A percentile compares a stretch with the other conserved stretches of the same genome.
These are phyloP conservation scores for Fraxinus cuspidata DNA, from an alignment of 257 asterid species.

Conservation along the genomic window DNA sequence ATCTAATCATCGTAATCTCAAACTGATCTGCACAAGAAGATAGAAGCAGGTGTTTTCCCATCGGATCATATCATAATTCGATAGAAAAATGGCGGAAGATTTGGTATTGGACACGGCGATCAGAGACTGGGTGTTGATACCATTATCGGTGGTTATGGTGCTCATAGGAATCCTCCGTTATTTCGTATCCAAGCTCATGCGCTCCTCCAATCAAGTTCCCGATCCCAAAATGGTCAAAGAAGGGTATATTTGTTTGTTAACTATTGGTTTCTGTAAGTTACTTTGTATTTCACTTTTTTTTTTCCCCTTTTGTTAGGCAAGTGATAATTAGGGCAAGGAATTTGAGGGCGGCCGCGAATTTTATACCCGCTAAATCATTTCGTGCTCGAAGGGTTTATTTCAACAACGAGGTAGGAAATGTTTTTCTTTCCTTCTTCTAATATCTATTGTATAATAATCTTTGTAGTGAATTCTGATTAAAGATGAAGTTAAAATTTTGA, in stretches of 20 bases:
- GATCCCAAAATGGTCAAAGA: slow-evolving; percentile 88
- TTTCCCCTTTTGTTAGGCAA: slow-evolving; percentile 54
- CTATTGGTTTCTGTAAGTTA: neutral
- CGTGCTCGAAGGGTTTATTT: slow-evolving; percentile 82
- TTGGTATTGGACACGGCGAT: slow-evolving; percentile 93
- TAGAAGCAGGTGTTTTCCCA: neutral
- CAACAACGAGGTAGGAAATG: slow-evolving; percentile 71
- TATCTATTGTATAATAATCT: neutral
- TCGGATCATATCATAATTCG: neutral
- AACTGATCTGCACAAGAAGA: neutral
- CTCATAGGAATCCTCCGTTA: slow-evolving; percentile 92
- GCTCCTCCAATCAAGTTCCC: slow-evolving; percentile 79
- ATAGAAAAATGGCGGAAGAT: slow-evolving; percentile 78
- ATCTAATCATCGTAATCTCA: neutral
- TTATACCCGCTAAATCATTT: slow-evolving; percentile 87
- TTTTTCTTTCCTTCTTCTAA: neutral
- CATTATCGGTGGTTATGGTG: slow-evolving; percentile 92
- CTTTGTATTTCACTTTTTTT: neutral
- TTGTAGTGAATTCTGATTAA: neutral
- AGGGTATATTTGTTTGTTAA: slow-evolving; percentile 49
- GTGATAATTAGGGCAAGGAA: slow-evolving; percentile 90
- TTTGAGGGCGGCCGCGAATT: slow-evolving; percentile 90
- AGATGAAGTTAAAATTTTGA: neutral
- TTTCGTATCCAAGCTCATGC: slow-evolving; percentile 91
- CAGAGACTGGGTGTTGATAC: slow-evolving; percentile 96